Conservation (phyloP, 176 grass and related monocot genomes). For the Paspalum notatum region DNA sequence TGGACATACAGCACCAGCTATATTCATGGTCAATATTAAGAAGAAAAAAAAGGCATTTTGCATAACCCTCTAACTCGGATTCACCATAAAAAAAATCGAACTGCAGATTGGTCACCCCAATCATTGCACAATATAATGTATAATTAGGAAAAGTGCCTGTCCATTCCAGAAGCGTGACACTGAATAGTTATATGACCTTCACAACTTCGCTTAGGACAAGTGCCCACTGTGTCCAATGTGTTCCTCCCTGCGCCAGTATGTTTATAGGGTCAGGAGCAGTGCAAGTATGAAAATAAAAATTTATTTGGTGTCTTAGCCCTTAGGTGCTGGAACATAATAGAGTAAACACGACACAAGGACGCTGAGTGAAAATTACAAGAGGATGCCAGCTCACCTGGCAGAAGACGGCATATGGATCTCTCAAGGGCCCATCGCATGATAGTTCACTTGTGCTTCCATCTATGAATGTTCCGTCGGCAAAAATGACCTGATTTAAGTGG, state of each 20-base stretch:
- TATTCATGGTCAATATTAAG: no score
- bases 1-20: no score
- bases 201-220: slow-evolving; percentile 82
- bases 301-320: background rate
- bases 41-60: no score
- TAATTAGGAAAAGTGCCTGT: background rate
- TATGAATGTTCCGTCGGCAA: slow-evolving; percentile 90
- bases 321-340: background rate
- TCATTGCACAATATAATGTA: background rate
- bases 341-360: background rate
- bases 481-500: slow-evolving; percentile 77
- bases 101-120: background rate
- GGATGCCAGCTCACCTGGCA: slow-evolving; percentile 67
- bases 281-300: background rate
- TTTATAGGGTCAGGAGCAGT: slow-evolving; percentile 24
- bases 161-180: background rate
- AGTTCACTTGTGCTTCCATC: slow-evolving; percentile 96
- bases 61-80: no score
- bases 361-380: background rate
- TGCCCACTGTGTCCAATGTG: slow-evolving; percentile 98
- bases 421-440: slow-evolving; percentile 92
- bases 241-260: slow-evolving; percentile 65
- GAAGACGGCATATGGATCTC: slow-evolving; percentile 90
- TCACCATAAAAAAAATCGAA: background rate
- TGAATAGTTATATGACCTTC: slow-evolving; percentile 51